These are phyloP conservation scores for Pogostemon cablin DNA, from an alignment of 257 asterid species.

Conservation along the genomic window DNA sequence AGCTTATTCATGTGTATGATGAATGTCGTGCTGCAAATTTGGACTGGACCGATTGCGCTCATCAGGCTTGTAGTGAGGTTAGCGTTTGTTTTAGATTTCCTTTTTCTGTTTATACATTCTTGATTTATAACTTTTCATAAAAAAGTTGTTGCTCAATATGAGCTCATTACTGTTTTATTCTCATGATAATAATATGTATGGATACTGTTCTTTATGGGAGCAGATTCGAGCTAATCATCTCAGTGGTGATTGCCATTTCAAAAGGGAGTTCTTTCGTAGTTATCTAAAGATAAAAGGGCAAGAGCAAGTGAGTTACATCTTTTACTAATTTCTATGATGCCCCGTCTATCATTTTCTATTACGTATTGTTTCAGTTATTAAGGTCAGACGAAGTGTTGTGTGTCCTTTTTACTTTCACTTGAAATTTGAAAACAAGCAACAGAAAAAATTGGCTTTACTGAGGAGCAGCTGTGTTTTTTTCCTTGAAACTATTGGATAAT, in stretches of 20 bases:
- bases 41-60: conserved; percentile 83
- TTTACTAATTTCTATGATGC: background rate
- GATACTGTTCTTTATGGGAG: background rate
- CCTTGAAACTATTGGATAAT: background rate
- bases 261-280: conserved; percentile 84
- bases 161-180: background rate
- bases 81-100: background rate
- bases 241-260: conserved; percentile 89
- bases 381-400: background rate
- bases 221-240: conserved; percentile 94
- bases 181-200: background rate
- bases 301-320: conserved; percentile 60
- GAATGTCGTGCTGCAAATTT: conserved; percentile 86
- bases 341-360: background rate
- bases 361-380: background rate
- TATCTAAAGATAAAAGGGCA: conserved; percentile 65
- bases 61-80: conserved; percentile 95
- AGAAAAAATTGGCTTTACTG: background rate
- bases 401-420: background rate
- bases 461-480: background rate
- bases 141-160: background rate
- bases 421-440: background rate
- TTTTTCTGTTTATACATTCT: background rate
- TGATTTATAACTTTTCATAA: no score
- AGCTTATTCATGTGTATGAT: conserved; percentile 90